Evolutionary conservation across 202 grass and related monocot species (phyloP), one percentile per base, ranked within the genome.

Genomic region (Zoysia matrella): DNA sequence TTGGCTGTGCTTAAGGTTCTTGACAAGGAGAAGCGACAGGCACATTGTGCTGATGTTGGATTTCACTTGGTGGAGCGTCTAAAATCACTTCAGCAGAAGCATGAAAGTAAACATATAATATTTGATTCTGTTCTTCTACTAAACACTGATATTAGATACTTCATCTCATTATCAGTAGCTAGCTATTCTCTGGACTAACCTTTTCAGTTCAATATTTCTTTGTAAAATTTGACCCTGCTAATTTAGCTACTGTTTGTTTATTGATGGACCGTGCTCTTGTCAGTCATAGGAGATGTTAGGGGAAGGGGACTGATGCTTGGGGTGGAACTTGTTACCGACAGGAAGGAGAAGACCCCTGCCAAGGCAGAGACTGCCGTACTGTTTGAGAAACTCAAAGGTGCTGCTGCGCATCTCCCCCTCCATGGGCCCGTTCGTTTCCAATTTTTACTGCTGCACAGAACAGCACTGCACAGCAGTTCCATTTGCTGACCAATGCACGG

Each of bases 291-390:
- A 85, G 96, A 99, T 82, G 85, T 99, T 65, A 99, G 96, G 88
- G 96, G 96, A 47, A 92, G 93, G 80, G 96, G 93, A 67, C 89
- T 99, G 87, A 99, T 99, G 96, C 74, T 99, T 75, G 96, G 96
- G 49, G 85, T 99, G 54, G 96, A 99, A 77, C 91, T 99, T 4
- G 93, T 99, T 8, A 95, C 93, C 0, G 93, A 96, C 73, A 91
- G 92, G 58, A 91, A 88, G 15, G 89, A 92, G 12, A 95, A 95
- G 88, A 95, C 92, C n/a, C 96, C 92, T 13, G 92, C 96, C 61
- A 98, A 95, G 73, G 90, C 87, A 6, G 96, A 95, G 65, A 89
- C 92, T 11, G 47, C 74, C 39, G 47, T 91, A 10, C 84, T 98
- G 51, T 98, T 95, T 85, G 96, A 95, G 84, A 98, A 95, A 65